phyloP scores from a whole-genome alignment of 75 land plant genomes.

The Pinus albicaulis region DNA sequence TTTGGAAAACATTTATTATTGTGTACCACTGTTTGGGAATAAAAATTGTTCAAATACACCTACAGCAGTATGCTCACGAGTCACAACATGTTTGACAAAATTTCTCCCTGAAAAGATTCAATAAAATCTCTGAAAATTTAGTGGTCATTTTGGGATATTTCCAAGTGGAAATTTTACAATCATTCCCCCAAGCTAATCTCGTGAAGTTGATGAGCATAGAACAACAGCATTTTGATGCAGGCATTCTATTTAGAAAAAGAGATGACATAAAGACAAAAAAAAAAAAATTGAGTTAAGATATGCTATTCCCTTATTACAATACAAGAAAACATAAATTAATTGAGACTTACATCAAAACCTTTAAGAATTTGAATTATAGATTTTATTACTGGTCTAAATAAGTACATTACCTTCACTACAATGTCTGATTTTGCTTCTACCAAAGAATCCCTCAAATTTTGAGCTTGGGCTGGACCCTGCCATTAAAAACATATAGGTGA shows the following conservation, averaged over 20 bases:
- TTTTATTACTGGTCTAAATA: background rate
- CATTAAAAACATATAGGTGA: background rate
- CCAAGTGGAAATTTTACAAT: too few relatives aligned
- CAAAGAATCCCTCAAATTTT: slow-evolving; percentile 94
- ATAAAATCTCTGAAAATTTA: too few relatives aligned
- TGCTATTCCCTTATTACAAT: background rate
- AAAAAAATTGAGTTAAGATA: background rate
- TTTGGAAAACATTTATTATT: too few relatives aligned
- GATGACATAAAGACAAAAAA: background rate
- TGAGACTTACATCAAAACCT: background rate
- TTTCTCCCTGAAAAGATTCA: too few relatives aligned
- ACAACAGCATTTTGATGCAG: background rate
- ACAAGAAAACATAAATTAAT: background rate
- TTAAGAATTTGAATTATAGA: background rate
- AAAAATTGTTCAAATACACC: too few relatives aligned
- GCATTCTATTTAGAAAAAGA: background rate
- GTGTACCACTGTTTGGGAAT: too few relatives aligned
- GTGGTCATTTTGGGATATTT: too few relatives aligned
- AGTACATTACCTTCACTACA: slow-evolving; percentile 74
- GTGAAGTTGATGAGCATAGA: too few relatives aligned
- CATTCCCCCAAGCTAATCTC: too few relatives aligned
- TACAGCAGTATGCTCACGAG: too few relatives aligned
- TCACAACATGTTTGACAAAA: too few relatives aligned
- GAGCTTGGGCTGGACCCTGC: slow-evolving; percentile 98
- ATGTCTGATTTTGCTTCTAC: slow-evolving; percentile 82